Conservation (phyloP, 371 early-diverging fungal species). For the Mucor ambiguus region DNA sequence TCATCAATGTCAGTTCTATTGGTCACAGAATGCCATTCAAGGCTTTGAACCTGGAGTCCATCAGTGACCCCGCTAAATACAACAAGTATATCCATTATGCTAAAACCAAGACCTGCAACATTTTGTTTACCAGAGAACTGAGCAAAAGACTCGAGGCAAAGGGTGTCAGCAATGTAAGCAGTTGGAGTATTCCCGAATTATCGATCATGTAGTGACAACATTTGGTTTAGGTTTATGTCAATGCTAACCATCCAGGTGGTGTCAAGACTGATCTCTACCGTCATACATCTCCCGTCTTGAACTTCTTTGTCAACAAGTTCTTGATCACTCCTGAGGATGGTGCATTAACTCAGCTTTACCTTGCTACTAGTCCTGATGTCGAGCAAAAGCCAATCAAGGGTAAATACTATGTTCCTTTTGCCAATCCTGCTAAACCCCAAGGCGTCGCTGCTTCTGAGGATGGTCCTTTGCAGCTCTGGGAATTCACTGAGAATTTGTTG, state of each 20-base stretch:
- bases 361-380: slow-evolving; percentile 69
- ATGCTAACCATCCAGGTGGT: slow-evolving; percentile 71
- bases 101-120: slow-evolving; percentile 35
- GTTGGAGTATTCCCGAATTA: background rate
- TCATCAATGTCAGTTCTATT: slow-evolving; percentile 58
- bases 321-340: slow-evolving; percentile 49
- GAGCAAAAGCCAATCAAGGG: slow-evolving; percentile 52
- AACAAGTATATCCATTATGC: slow-evolving; percentile 20
- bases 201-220: background rate
- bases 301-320: slow-evolving; percentile 8
- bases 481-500: slow-evolving; percentile 40
- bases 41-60: slow-evolving; percentile 31
- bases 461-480: slow-evolving; percentile 36
- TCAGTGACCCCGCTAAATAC: slow-evolving; percentile 48
- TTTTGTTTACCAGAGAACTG: slow-evolving; percentile 49
- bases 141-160: slow-evolving; percentile 37
- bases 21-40: slow-evolving; percentile 38
- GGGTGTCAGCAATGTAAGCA: slow-evolving; percentile 27
- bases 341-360: slow-evolving; percentile 63
- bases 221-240: slow-evolving; percentile 51
- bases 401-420: slow-evolving; percentile 43
- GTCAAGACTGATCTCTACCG: slow-evolving; percentile 58
- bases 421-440: background rate
- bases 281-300: slow-evolving; percentile 18
- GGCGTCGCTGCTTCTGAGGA: slow-evolving; percentile 26